Evolutionary conservation across 2,329 filamentous ascomycete genomes (phyloP).

Genomic region (Magnaporthiopsis poae): DNA sequence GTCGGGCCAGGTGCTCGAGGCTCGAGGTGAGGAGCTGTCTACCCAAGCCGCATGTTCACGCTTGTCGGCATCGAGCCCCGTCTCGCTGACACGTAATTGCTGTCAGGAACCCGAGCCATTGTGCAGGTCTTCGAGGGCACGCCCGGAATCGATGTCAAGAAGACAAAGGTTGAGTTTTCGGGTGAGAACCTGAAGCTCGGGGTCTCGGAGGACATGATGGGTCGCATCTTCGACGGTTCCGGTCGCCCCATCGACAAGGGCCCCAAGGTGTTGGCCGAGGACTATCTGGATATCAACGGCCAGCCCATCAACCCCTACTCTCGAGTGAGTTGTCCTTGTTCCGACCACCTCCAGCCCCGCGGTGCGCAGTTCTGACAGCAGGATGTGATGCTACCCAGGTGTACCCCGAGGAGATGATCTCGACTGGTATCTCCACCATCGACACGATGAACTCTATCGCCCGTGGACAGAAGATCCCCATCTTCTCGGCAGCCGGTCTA

Average conservation of each 20-base stretch:
- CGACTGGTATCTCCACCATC: conserved; percentile 96
- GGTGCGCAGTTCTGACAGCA: not conserved
- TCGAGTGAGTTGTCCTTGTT: conserved; percentile 49
- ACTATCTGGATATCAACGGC: conserved; percentile 98
- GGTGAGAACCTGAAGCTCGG: conserved; percentile 96
- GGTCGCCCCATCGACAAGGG: conserved; percentile 98
- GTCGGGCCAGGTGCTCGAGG: conserved; percentile 92
- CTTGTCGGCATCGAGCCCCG: not conserved
- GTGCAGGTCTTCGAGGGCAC: conserved; percentile 99
- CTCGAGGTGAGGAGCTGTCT: conserved; percentile 59
- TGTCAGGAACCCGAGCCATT: conserved; percentile 74
- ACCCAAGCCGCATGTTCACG: not conserved
- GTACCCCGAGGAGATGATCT: conserved; percentile 99
- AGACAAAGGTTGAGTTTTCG: conserved; percentile 97
- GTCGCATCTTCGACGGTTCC: conserved; percentile 96
- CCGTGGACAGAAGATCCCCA: conserved; percentile 98
- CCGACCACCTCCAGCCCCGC: not conserved
- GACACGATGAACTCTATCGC: conserved; percentile 98
- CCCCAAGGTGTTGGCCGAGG: conserved; percentile 92
- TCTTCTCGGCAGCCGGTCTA: conserved; percentile 95
- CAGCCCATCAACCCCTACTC: conserved; percentile 98
- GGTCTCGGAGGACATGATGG: conserved; percentile 98
- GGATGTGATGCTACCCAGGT: conserved; percentile 45
- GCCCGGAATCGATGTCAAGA: conserved; percentile 95
- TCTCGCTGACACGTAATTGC: not conserved